Conservation (phyloP, 176 grass and related monocot genomes). For the Luzula sylvatica region DNA sequence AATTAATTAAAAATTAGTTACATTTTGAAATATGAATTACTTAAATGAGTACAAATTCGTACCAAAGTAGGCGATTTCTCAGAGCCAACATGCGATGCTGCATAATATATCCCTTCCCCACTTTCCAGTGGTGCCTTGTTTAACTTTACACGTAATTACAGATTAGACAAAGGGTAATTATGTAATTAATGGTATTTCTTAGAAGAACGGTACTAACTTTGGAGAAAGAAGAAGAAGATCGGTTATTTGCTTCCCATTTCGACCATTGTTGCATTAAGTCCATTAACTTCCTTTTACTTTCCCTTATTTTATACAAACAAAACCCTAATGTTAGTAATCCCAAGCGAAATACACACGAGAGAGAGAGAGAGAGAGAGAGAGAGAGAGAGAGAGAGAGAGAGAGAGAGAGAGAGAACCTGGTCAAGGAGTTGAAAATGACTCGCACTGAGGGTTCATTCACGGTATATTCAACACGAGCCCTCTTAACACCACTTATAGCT, state of each 20-base stretch:
- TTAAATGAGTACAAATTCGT: conserved; percentile 33
- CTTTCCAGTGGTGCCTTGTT: conserved; percentile 40
- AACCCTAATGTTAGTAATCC: background rate
- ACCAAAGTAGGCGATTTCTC: conserved; percentile 55
- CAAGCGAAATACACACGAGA: background rate
- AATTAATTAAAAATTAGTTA: background rate
- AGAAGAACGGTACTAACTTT: too few relatives aligned
- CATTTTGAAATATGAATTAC: background rate
- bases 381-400: conserved; percentile 2
- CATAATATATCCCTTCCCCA: conserved; percentile 91
- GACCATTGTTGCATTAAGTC: conserved; percentile 85
- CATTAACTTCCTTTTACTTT: conserved; percentile 77
- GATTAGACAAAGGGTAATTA: too few relatives aligned
- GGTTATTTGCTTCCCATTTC: conserved; percentile 56
- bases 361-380: background rate
- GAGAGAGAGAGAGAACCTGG: conserved; percentile 32
- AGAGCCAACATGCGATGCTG: conserved; percentile 71
- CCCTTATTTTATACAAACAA: conserved; percentile 33
- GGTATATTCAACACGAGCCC: conserved; percentile 33
- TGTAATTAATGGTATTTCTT: background rate
- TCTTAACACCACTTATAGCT: conserved; percentile 80
- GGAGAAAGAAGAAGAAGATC: conserved; percentile 5
- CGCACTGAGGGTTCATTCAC: conserved; percentile 54
- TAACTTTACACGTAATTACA: conserved; percentile 20
- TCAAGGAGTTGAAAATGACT: conserved; percentile 59